These are phyloP conservation scores for Sphaerulina musiva DNA, from an alignment of 2,329 filamentous ascomycete species.

Conservation along the genomic window DNA sequence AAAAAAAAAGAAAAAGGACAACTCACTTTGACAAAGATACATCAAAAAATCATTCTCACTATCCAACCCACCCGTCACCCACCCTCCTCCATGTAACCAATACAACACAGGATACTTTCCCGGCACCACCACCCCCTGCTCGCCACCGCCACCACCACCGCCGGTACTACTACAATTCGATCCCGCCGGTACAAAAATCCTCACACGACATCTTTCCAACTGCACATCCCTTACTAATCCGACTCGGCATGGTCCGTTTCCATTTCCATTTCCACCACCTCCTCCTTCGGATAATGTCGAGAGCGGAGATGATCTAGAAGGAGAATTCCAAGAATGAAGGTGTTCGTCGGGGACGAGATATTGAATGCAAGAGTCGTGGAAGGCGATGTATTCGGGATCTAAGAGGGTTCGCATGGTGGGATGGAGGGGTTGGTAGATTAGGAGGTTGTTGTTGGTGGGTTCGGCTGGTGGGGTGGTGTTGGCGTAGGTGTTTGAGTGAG, in stretches of 20 bases:
- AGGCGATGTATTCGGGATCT: conserved; percentile 20
- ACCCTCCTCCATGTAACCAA: conserved; percentile 14
- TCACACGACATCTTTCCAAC: conserved; percentile 14
- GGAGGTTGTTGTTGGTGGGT: conserved; percentile 10
- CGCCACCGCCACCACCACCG: too few species aligned
- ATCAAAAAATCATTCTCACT: conserved; percentile 23
- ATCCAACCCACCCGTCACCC: conserved; percentile 17
- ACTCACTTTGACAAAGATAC: conserved; percentile 19
- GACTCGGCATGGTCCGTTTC: conserved; percentile 14
- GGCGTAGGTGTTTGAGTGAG: too few species aligned
- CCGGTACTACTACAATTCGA: too few species aligned
- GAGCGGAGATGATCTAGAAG: conserved; percentile 12
- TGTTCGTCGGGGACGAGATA: conserved; percentile 17
- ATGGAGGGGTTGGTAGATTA: conserved; percentile 15
- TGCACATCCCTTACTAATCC: conserved; percentile 13
- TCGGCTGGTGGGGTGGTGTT: too few species aligned
- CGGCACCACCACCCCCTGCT: too few species aligned
- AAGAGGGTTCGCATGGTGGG: conserved; percentile 14
- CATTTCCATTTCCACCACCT: too few species aligned
- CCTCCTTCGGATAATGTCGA: conserved; percentile 10
- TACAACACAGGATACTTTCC: conserved; percentile 9
- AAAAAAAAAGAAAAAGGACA: too few species aligned
- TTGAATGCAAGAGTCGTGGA: conserved; percentile 18
- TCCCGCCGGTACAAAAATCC: conserved; percentile 19
- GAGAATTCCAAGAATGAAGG: too few species aligned